Conservation (phyloP, 2,329 filamentous ascomycete species). For the Cadophora luteo-olivacea region DNA sequence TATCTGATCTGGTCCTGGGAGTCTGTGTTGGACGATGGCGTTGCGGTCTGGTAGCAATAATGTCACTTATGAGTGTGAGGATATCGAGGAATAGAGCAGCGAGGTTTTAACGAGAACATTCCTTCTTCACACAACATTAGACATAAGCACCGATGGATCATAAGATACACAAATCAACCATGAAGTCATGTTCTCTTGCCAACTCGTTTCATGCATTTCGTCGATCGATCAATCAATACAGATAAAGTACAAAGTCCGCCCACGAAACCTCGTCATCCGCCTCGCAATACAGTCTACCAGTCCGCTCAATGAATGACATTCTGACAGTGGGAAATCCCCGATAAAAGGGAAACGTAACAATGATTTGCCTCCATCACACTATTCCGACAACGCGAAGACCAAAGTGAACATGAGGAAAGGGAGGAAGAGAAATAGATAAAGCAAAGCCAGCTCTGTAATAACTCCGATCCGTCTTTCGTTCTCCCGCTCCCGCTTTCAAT, state of each 20-base stretch:
- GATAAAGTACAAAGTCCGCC: constrained; percentile 7
- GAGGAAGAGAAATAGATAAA: background rate
- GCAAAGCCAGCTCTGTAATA: constrained; percentile 12
- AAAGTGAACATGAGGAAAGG: background rate
- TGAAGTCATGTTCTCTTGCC: background rate
- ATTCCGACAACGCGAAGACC: background rate
- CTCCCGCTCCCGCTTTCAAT: background rate
- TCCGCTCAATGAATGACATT: background rate
- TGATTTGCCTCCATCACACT: background rate
- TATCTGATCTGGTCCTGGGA: background rate
- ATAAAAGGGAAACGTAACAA: background rate
- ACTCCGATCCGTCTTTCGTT: background rate
- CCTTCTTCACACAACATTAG: background rate
- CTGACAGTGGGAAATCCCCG: background rate
- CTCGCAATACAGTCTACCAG: background rate
- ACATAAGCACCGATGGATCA: background rate
- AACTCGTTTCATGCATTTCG: background rate
- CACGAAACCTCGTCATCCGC: background rate
- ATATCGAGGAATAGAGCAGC: background rate
- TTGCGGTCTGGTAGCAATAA: background rate
- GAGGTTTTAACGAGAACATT: background rate
- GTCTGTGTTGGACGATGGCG: background rate
- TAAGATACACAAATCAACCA: background rate
- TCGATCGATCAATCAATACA: background rate
- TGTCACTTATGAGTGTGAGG: background rate